Percentiles rank a stretch among this genome's conserved stretches.
phyloP scores from a whole-genome alignment of 345 rosid species.

The Mallotus nudiflorus region DNA sequence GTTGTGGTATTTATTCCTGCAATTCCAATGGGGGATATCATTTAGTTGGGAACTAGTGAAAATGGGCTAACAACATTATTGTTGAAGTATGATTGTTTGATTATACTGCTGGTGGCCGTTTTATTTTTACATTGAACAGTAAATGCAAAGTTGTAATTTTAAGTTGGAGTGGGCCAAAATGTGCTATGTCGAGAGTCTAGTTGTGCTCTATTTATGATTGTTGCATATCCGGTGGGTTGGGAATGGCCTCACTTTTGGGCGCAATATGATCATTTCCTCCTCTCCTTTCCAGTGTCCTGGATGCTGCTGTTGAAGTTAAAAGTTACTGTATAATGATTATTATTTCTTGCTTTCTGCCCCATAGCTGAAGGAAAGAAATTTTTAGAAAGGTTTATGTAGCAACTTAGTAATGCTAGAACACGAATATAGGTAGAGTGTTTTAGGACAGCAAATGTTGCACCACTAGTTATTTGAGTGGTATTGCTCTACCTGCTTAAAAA shows the following conservation, averaged over 20 bases:
- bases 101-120: no score
- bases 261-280: not conserved
- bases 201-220: not conserved
- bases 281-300: not conserved
- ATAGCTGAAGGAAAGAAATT: not conserved
- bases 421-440: not conserved
- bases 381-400: not conserved
- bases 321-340: not conserved
- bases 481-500: no score
- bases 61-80: no score
- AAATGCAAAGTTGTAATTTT: no score
- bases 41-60: no score
- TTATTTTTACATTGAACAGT: no score
- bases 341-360: constrained; percentile 4
- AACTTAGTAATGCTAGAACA: not conserved
- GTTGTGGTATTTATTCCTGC: no score
- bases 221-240: not conserved
- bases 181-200: not conserved
- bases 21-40: no score
- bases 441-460: not conserved
- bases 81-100: no score
- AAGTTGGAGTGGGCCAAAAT: not conserved
- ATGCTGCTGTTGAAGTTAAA: not conserved
- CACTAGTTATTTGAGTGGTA: not conserved
- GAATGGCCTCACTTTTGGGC: not conserved